Evolutionary conservation across 1,284 basidiomycete genomes (phyloP).

Genomic region (Veloporphyrellus conicus): DNA sequence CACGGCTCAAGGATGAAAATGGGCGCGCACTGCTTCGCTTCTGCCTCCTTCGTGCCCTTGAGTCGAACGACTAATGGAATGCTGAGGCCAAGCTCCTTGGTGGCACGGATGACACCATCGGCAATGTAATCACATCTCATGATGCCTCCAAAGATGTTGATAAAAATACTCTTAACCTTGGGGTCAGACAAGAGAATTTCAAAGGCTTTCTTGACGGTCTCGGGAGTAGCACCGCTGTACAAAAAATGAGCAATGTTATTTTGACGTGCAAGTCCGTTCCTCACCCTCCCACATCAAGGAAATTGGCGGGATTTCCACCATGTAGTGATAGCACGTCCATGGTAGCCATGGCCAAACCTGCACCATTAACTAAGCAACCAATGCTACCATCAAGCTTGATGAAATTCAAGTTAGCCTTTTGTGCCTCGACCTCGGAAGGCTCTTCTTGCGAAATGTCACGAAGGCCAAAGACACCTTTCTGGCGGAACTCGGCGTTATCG

Average conservation of each 20-base stretch:
- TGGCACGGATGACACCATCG: conserved; percentile 97
- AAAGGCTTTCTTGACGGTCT: conserved; percentile 99
- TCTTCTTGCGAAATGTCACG: conserved; percentile 96
- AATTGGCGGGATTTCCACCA: conserved; percentile 96
- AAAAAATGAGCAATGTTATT: conserved; percentile 9
- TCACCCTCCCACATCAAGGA: conserved; percentile 95
- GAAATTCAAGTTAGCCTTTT: conserved; percentile 93
- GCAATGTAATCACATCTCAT: conserved; percentile 99
- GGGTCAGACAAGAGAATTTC: conserved; percentile 89
- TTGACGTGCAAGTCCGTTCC: not conserved
- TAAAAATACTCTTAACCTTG: conserved; percentile 97
- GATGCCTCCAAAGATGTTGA: conserved; percentile 96
- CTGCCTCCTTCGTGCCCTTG: conserved; percentile 94
- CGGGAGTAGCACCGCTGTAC: conserved; percentile 87
- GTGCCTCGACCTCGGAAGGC: conserved; percentile 93
- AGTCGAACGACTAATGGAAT: conserved; percentile 92
- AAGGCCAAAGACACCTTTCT: conserved; percentile 84
- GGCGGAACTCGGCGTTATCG: conserved; percentile 98
- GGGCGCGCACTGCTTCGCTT: conserved; percentile 82
- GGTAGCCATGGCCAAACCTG: conserved; percentile 98
- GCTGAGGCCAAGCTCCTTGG: conserved; percentile 81
- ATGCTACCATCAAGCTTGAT: conserved; percentile 99
- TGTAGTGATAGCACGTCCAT: conserved; percentile 98
- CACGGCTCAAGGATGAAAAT: not conserved
- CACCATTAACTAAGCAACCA: conserved; percentile 98